phyloP scores from a whole-genome alignment of 1,284 basidiomycete genomes.

The Mixia osmundae region DNA sequence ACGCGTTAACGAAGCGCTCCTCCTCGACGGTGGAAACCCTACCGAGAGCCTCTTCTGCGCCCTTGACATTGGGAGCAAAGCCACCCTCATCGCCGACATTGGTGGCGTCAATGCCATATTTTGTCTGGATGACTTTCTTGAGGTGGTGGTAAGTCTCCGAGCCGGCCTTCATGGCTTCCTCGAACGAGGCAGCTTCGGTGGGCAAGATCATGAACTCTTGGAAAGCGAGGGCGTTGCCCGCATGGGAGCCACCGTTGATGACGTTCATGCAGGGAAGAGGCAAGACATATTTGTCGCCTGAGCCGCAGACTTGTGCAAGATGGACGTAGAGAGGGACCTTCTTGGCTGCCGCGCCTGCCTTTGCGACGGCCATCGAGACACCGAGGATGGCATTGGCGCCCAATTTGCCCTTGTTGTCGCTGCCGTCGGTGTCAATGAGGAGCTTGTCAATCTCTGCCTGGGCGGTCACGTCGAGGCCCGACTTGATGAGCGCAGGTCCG shows the following conservation, averaged over 20 bases:
- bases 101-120: conserved; percentile 97
- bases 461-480: conserved; percentile 60
- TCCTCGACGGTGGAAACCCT: no score
- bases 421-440: conserved; percentile 94
- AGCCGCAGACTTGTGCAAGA: conserved; percentile 80
- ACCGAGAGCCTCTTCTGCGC: conserved; percentile 93
- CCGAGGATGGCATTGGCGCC: conserved; percentile 99
- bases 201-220: conserved; percentile 99
- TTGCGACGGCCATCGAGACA: conserved; percentile 85
- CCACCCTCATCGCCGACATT: conserved; percentile 99
- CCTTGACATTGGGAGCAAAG: conserved; percentile 92
- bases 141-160: conserved; percentile 41
- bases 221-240: conserved; percentile 98
- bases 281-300: conserved; percentile 77
- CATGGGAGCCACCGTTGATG: conserved; percentile 99
- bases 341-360: conserved; percentile 83
- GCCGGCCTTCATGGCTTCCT: conserved; percentile 95
- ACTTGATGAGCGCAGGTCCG: conserved; percentile 68
- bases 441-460: conserved; percentile 97
- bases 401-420: conserved; percentile 96
- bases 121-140: conserved; percentile 97
- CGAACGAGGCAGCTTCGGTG: conserved; percentile 72
- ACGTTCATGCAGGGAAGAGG: conserved; percentile 92
- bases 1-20: no score
- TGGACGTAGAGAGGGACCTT: conserved; percentile 89